phyloP scores from a whole-genome alignment of 2,329 filamentous ascomycete species.

The Pleomassaria siparia region DNA sequence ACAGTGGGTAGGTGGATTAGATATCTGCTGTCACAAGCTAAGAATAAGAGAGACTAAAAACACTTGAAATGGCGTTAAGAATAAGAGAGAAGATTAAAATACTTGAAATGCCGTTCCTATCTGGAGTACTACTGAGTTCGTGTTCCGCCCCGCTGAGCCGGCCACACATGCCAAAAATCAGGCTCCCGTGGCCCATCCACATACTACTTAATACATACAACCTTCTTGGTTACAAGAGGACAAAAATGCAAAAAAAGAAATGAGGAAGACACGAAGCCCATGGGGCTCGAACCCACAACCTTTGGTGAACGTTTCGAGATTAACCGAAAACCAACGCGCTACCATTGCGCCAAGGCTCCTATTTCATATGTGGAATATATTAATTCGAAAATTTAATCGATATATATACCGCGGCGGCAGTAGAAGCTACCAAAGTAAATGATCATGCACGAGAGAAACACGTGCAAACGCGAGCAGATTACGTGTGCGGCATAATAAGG shows the following conservation, averaged over 20 bases:
- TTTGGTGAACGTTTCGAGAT: constrained; percentile 18
- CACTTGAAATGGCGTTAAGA: too few relatives aligned
- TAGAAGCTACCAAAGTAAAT: too few relatives aligned
- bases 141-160: neutral
- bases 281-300: constrained; percentile 29
- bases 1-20: constrained; percentile 5
- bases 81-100: too few relatives aligned
- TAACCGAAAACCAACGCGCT: constrained; percentile 27
- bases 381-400: too few relatives aligned
- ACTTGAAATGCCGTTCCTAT: too few relatives aligned
- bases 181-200: neutral
- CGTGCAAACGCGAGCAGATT: too few relatives aligned
- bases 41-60: constrained; percentile 4
- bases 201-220: neutral
- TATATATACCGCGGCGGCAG: too few relatives aligned
- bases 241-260: constrained; percentile 5
- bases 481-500: too few relatives aligned
- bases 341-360: constrained; percentile 25
- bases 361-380: constrained; percentile 1
- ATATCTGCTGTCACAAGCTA: neutral
- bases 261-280: constrained; percentile 11
- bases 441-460: too few relatives aligned
- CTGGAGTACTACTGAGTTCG: too few relatives aligned
- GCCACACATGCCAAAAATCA: neutral
- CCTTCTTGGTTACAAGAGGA: neutral